phyloP scores from a whole-genome alignment of 352 stramenopile genomes.

The Phytophthora citrophthora region DNA sequence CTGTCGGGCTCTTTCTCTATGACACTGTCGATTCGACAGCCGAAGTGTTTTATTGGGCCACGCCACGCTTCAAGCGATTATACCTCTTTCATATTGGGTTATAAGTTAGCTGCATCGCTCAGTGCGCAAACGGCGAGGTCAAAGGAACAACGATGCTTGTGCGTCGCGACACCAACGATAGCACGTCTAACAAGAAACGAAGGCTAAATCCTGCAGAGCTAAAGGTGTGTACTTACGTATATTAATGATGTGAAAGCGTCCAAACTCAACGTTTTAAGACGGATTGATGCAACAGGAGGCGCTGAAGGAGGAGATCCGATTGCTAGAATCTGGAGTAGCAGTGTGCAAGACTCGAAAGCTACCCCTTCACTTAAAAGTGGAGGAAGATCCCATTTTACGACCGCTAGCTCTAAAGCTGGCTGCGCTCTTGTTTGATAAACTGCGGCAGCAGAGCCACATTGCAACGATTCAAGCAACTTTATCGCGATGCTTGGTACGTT shows the following conservation, averaged over 20 bases:
- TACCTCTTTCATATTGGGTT: neutral
- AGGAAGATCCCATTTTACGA: constrained; percentile 21
- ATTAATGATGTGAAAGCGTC: neutral
- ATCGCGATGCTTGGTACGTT: constrained; percentile 15
- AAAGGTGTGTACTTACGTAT: constrained; percentile 8
- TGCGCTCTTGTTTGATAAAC: constrained; percentile 16
- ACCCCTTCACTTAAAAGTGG: constrained; percentile 6
- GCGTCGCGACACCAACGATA: neutral
- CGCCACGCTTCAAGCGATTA: constrained; percentile 12
- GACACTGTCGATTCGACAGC: too few species aligned
- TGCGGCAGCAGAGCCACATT: constrained; percentile 19
- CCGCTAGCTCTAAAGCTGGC: constrained; percentile 12
- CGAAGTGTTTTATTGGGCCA: constrained; percentile 14
- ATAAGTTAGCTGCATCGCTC: neutral
- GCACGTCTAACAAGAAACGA: constrained; percentile 16
- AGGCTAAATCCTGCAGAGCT: constrained; percentile 10
- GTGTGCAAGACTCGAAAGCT: constrained; percentile 17
- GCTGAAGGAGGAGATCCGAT: constrained; percentile 17
- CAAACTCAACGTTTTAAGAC: neutral
- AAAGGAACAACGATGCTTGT: neutral
- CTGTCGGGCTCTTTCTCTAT: constrained; percentile 17
- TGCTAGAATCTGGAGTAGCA: constrained; percentile 25
- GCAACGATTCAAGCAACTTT: constrained; percentile 27
- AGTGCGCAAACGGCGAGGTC: constrained; percentile 1
- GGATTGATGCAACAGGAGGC: constrained; percentile 7